A percentile compares a stretch with the other conserved stretches of the same genome.
These are phyloP conservation scores for Psilocybe cyanescens DNA, from an alignment of 768 basidiomycete species.

Conservation along the genomic window DNA sequence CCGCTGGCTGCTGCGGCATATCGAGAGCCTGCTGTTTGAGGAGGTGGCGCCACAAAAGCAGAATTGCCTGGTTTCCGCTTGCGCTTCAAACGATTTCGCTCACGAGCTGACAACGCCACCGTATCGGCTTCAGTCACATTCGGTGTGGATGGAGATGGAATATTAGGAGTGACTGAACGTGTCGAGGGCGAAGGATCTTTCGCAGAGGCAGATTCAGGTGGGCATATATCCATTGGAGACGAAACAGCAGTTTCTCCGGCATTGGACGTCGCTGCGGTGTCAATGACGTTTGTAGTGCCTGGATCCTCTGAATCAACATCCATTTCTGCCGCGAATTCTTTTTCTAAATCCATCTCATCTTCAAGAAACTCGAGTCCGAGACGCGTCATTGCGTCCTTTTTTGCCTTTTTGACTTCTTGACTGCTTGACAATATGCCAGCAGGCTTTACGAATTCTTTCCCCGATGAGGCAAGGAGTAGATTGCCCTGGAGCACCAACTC, in stretches of 20 bases:
- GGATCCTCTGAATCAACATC: conserved; percentile 40
- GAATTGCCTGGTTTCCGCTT: conserved; percentile 89
- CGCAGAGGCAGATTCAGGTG: conserved; percentile 34
- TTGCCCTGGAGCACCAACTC: conserved; percentile 78
- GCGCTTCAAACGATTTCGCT: conserved; percentile 91
- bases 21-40: conserved; percentile 62
- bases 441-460: conserved; percentile 87
- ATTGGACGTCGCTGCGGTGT: conserved; percentile 26
- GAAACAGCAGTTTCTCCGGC: conserved; percentile 44
- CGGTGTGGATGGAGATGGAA: conserved; percentile 51
- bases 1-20: conserved; percentile 63
- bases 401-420: conserved; percentile 83
- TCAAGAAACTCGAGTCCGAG: conserved; percentile 83
- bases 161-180: conserved; percentile 51
- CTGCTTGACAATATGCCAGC: conserved; percentile 71
- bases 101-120: conserved; percentile 80
- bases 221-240: conserved; percentile 51
- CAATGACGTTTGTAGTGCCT: conserved; percentile 40
- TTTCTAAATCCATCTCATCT: conserved; percentile 86
- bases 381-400: conserved; percentile 87
- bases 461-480: conserved; percentile 88
- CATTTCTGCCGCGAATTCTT: conserved; percentile 70
- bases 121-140: conserved; percentile 50
- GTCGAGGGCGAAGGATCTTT: conserved; percentile 45
- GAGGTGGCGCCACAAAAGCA: conserved; percentile 79